Evolutionary conservation across 345 rosid species (phyloP), one percentile per base, ranked within the genome.

Genomic region (Populus deltoides): DNA sequence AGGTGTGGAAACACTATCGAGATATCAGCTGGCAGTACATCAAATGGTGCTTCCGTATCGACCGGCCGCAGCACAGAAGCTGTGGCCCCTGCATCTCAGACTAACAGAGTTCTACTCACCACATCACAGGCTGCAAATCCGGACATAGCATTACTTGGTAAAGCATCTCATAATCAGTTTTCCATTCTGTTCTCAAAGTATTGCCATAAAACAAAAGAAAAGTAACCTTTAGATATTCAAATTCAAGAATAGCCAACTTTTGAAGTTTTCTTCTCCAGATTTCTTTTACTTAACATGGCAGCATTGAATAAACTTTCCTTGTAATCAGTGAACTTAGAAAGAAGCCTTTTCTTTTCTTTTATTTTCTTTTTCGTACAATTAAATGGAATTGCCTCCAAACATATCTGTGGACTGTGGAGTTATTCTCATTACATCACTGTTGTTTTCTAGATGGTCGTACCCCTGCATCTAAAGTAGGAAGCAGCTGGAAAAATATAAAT

Each of bases 81-180:
- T 35, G 22, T 22, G 47, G 31, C 47, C 67, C 7, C 69, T 24
- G 43, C 77, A 72, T 61, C 66, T 16, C 77, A 53, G 61, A 22
- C 71, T 16, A 25, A 70, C 22, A 70, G 8, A 38, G 35, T 39
- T 61, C 74, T 17, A 27, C 59, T 55, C 22, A 20, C 65, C 45
- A 16, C 45, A 67, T 45, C 59, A 7, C 27, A 1, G 69, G 20
- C 43, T 59, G 57, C 41, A 9, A 33, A 4, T 77, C 74, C 17
- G 22, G 69, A 3, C 27, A 29, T 2, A 9, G 75, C 47, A 70
- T 43, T 51, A 59, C 47, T 3, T 51, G 53, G 73, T 73, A 27
- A 33, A 20, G 57, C 63, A 78, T 33, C 79, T 15, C 82, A 83
- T 86, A 81, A 73, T 43, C 16, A 12, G 0, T 47, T 67, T 78